Conservation (phyloP, 257 asterid genomes). For the Prunella vulgaris region DNA sequence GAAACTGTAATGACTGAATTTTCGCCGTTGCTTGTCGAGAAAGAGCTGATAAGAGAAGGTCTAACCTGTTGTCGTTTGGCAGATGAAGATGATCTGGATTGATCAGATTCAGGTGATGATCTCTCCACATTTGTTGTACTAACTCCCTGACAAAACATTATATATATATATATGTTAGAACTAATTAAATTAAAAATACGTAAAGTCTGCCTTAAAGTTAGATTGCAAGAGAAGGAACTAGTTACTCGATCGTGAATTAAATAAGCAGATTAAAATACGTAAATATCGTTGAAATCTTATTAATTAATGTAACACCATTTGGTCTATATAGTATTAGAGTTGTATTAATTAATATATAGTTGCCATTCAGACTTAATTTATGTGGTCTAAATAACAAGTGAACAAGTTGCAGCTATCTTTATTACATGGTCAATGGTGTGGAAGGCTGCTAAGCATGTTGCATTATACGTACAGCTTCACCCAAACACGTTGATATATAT, state of each 20-base stretch:
- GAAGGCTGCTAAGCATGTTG: slow-evolving; percentile 12
- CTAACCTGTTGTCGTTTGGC: slow-evolving; percentile 38
- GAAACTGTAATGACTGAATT: too few species aligned
- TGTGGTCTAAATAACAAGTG: not conserved
- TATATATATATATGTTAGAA: not conserved
- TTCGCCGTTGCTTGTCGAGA: too few species aligned
- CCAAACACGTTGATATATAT: not conserved
- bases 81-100: slow-evolving; percentile 49
- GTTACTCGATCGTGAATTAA: not conserved
- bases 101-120: slow-evolving; percentile 49
- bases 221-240: slow-evolving; percentile 13
- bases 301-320: not conserved
- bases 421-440: slow-evolving; percentile 29
- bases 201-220: too few species aligned
- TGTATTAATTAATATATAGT: slow-evolving; percentile 16
- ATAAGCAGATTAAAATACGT: not conserved
- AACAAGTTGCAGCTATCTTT: slow-evolving; percentile 21
- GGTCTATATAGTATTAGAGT: not conserved
- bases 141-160: slow-evolving; percentile 18
- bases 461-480: not conserved
- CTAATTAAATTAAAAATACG: not conserved
- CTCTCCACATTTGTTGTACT: slow-evolving; percentile 30
- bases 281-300: not conserved
- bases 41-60: not conserved
- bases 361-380: not conserved